These are phyloP conservation scores for Terfezia claveryi DNA, from an alignment of 495 filamentous ascomycete species.

Conservation along the genomic window DNA sequence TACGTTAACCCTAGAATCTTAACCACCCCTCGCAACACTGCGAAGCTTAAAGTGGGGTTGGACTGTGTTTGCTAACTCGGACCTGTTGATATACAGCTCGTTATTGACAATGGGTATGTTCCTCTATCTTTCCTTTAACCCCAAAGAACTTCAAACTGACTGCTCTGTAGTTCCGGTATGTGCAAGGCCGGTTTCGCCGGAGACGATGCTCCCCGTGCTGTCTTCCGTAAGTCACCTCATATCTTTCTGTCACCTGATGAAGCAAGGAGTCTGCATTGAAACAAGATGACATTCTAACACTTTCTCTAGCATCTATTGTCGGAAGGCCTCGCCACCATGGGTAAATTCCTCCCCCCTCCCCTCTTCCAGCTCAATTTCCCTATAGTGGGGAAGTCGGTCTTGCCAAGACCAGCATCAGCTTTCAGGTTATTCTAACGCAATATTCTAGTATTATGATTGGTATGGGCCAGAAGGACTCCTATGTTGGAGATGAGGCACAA, in stretches of 20 bases:
- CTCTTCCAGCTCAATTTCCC: conserved; percentile 5
- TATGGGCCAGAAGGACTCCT: conserved; percentile 99
- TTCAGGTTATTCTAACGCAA: not conserved
- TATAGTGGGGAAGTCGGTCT: conserved; percentile 1
- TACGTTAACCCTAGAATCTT: conserved; percentile 8
- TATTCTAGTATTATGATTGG: conserved; percentile 91
- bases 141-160: not conserved
- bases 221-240: conserved; percentile 80
- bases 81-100: conserved; percentile 33
- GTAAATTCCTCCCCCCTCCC: conserved; percentile 34
- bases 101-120: conserved; percentile 99
- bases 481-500: conserved; percentile 91
- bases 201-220: conserved; percentile 98
- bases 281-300: conserved; percentile 1
- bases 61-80: conserved; percentile 12
- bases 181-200: conserved; percentile 99
- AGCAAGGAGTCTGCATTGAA: not conserved
- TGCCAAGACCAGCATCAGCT: conserved; percentile 19
- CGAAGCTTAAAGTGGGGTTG: conserved; percentile 3
- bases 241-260: conserved; percentile 1
- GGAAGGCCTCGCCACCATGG: conserved; percentile 99
- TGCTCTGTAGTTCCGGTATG: conserved; percentile 75
- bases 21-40: not conserved
- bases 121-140: not conserved
- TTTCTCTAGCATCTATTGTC: conserved; percentile 73